Evolutionary conservation across 768 basidiomycete species (phyloP), one percentile per base, ranked within the genome.

Genomic region (Termitomyces sp.): DNA sequence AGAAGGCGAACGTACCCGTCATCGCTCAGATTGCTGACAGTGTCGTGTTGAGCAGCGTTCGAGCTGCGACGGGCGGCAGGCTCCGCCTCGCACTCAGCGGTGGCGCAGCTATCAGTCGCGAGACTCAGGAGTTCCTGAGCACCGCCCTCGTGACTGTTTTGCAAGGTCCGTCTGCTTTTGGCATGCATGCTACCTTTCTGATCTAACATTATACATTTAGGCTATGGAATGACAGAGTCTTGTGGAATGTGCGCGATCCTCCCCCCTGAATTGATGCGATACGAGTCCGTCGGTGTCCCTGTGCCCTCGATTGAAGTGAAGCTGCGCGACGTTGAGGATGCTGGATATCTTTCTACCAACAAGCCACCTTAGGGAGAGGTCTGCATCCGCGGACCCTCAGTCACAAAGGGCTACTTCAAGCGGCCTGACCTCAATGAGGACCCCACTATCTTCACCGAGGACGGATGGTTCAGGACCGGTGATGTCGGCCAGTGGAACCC

Each of bases 181-280:
- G 44, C 22, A 1, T 44, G 8, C 18, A 22, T 18, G 34, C 18
- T 16, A 30, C 20, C 54, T 13, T 27, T 22, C 8, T 42, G 27
- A n/a, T 50, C 44, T 53, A 5, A n/a, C 36, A 9, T 15, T 31
- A 3, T n/a, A 6, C n/a, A n/a, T 49, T 24, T 59, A 94, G 93
- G 92, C 54, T 96, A 95, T 67, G 95, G 96, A 36, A 87, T 98
- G 85, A 99, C 96, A n/a, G 96, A 98, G 69, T 88, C 92, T 1
- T 87, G 90, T 67, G 92, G 91, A 42, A 94, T 96, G 92, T 91
- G 88, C 68, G 80, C 86, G 30, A 82, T 98, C 62, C 79, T 97
- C 24, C 92, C 93, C 4, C 95, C 95, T 1, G 89, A 91, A 67
- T 72, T 87, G 60, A 82, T 89, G 81, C 81, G 82, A 46, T 89